Evolutionary conservation across 495 filamentous ascomycete species (phyloP), one percentile per base, ranked within the genome.

Genomic region (Lepidopterella palustris): DNA sequence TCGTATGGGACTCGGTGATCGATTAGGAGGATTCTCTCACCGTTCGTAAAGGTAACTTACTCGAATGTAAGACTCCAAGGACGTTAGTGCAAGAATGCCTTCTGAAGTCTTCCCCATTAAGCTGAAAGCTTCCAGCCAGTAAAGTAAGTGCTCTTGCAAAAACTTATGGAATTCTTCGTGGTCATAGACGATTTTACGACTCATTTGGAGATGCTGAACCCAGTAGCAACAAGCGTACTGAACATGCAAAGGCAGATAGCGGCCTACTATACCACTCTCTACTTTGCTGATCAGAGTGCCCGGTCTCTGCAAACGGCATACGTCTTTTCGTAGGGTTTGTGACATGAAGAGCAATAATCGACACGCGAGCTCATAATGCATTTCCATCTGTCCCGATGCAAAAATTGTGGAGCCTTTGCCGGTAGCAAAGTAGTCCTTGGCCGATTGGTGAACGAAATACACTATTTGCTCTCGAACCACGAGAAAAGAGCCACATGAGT

Each of bases 221-320:
- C 65, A 72, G 57, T 73, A 67, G 5, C 50, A 52, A 48, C 69
- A 73, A 27, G 71, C 66, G 60, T 73, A 75, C 52, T 65, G 65
- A 23, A 73, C 31, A 4, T 61, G 58, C 0, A 47, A 23, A n/a
- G 62, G 50, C 23, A 65, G 24, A 32, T 45, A 27, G 11, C 39
- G 52, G 27, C 53, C 45, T 3, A 60, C 26, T 29, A 23, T 21
- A 1, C 23, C 9, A 13, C 2, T 42, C 13, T 42, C 35, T 42
- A 13, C 10, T 10, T 42, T 18, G 2, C 18, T 18, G 2, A 42
- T 13, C 13, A 42, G 35, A 18, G 35, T 13, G 18, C 35, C 35
- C 2, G 35, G 35, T 10, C 2, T 3, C 35, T 42, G 3, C 3
- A 42, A 18, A 42, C 10, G 13, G 10, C 35, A 42, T 2, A 42